Evolutionary conservation across 306 rosid species (phyloP).

Genomic region (Fragaria vesca): DNA sequence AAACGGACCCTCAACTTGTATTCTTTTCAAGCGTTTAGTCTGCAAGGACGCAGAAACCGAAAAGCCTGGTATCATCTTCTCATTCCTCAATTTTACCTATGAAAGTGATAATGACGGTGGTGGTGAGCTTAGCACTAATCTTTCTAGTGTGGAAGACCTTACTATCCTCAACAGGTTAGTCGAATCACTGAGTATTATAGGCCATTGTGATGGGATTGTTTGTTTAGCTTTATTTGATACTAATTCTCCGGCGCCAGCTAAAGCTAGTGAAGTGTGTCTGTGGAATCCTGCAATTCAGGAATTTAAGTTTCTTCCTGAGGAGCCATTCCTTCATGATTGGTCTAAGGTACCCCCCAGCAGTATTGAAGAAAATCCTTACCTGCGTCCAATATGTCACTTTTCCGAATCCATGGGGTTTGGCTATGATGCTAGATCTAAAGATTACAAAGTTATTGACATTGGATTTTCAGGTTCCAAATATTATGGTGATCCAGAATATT

Average conservation of each 20-base stretch:
- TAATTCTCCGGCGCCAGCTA: background rate
- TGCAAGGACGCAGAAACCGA: too few species aligned
- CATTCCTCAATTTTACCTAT: too few species aligned
- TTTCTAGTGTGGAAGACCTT: too few species aligned
- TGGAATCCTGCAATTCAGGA: slow-evolving; percentile 13
- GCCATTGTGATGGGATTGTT: slow-evolving; percentile 11
- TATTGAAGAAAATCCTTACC: background rate
- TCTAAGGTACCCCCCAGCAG: background rate
- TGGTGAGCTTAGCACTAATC: background rate
- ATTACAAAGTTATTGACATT: background rate
- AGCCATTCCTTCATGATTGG: background rate
- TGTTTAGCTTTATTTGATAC: background rate
- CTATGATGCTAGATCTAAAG: background rate
- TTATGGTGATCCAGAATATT: background rate
- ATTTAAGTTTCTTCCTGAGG: background rate
- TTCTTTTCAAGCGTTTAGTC: too few species aligned
- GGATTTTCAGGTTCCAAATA: background rate
- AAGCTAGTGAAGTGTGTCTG: background rate
- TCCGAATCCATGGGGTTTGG: background rate
- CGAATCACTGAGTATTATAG: background rate
- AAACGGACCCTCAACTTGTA: background rate
- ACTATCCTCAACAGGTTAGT: background rate
- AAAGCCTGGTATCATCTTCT: too few species aligned
- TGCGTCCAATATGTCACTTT: background rate
- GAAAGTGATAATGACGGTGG: background rate